phyloP scores from a whole-genome alignment of 2,329 filamentous ascomycete genomes.

The Botrytis porri region DNA sequence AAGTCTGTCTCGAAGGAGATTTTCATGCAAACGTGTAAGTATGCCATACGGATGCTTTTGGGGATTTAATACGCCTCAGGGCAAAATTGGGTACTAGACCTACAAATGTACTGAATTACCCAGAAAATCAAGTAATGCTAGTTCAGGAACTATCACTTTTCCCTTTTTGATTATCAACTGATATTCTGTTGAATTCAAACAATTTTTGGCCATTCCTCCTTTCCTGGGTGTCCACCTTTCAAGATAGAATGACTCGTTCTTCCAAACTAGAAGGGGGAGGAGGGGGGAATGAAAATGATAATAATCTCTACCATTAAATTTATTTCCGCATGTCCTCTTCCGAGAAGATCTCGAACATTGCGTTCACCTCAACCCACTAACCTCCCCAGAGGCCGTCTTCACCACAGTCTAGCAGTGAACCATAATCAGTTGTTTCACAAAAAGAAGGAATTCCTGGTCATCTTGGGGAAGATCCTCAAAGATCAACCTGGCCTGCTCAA shows the following conservation, averaged over 20 bases:
- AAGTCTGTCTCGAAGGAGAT: neutral
- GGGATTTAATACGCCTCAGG: too few species aligned
- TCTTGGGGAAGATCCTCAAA: neutral
- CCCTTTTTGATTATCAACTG: too few species aligned
- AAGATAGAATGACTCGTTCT: too few species aligned
- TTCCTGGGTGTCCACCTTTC: too few species aligned
- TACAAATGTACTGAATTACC: neutral
- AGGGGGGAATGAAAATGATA: neutral
- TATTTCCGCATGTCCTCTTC: neutral
- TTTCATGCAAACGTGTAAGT: neutral
- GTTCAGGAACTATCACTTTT: neutral
- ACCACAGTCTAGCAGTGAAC: neutral
- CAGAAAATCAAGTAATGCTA: too few species aligned
- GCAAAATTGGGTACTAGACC: too few species aligned
- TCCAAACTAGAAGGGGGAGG: too few species aligned
- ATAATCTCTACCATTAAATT: neutral
- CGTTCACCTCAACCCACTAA: neutral
- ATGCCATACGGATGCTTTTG: neutral
- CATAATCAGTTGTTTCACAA: accelerated
- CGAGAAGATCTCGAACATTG: neutral
- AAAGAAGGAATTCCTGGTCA: neutral
- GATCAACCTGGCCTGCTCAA: neutral
- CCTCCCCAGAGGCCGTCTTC: neutral
- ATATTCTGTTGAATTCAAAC: too few species aligned
- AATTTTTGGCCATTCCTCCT: too few species aligned